Base-by-base conservation (phyloP, 768 basidiomycete genomes). In the Galerina sulciceps region DNA sequence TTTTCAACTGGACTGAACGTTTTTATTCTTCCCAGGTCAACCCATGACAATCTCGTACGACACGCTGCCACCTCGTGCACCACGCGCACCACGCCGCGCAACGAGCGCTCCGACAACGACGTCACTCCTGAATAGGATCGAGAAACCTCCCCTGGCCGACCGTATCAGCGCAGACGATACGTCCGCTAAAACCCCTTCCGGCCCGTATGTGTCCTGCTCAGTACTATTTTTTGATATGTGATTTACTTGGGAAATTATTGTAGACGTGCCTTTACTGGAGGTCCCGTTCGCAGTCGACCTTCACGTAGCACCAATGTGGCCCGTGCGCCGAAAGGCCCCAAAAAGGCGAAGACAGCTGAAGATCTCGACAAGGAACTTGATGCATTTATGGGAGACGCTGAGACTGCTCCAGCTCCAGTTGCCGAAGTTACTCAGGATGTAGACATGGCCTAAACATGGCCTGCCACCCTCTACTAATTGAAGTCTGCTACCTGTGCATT, bases 291-390 rank as follows among this genome's bases (percentile, higher is more conserved):
- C 55, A 74, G 73, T 20, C 76, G 80, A 58, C 74, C 73, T 22
- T 69, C 60, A 22, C 67, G 68, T 4, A 63, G 59, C 4, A 48
- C 56, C 13, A 38, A 51, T 18, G 17, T 31, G 26, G 6, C 31
- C n/a, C 49, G 20, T 60, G 50, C 62, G 13, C 66, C 68, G 44
- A 74, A 58, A 63, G 74, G 64, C 67, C 69, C 62, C 69, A 75
- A 63, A 67, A 86, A 87, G 73, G 80, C 83, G 3, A 87, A 91
- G 73, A 90, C 90, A 1, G 90, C 85, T 8, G 90, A 88, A 57
- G 91, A 96, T 64, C 75, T 97, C 58, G 94, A 97, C 71, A 87
- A 83, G 71, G 94, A 97, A 74, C 71, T 97, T 58, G 94, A 97
- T 63, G 85, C 88, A 3, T 93, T 92, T 66, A 91, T 93, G 91